phyloP scores from a whole-genome alignment of 257 asterid genomes.

The Galeopsis tetrahit region DNA sequence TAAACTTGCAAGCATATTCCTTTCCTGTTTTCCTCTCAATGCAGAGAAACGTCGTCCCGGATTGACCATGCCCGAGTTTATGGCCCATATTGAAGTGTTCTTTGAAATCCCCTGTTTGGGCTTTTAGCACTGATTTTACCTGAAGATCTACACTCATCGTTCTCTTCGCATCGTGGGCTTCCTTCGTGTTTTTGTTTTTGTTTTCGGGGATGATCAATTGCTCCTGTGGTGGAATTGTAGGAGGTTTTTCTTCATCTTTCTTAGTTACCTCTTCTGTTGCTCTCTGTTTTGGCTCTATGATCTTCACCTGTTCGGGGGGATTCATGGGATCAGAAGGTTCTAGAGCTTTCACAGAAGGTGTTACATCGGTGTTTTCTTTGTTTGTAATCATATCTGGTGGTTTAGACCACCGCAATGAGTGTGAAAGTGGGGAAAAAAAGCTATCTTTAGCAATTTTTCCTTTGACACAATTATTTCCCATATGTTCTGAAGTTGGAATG shows the following conservation, averaged over 20 bases:
- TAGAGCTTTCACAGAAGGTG: slow-evolving; percentile 12
- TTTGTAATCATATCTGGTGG: slow-evolving; percentile 30
- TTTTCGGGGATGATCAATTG: slow-evolving; percentile 1
- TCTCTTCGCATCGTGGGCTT: slow-evolving; percentile 48
- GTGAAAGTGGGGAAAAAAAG: slow-evolving; percentile 19
- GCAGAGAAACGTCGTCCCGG: slow-evolving; percentile 78
- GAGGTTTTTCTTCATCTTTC: slow-evolving; percentile 20
- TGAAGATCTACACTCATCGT: slow-evolving; percentile 67
- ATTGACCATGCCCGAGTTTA: slow-evolving; percentile 85
- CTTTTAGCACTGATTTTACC: slow-evolving; percentile 69
- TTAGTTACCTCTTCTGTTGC: slow-evolving; percentile 22
- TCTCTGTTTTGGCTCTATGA: slow-evolving; percentile 29
- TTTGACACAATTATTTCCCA: slow-evolving; percentile 31
- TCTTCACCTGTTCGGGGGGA: slow-evolving; percentile 41
- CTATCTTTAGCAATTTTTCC: slow-evolving; percentile 30
- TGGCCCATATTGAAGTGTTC: slow-evolving; percentile 65
- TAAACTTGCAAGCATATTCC: slow-evolving; percentile 81
- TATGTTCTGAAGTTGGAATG: background rate
- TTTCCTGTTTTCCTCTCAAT: slow-evolving; percentile 58
- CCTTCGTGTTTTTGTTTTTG: slow-evolving; percentile 32
- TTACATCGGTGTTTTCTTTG: background rate
- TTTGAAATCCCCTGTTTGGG: slow-evolving; percentile 71
- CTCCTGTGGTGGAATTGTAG: slow-evolving; percentile 15
- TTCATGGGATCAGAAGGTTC: background rate
- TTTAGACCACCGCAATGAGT: slow-evolving; percentile 33